A percentile compares a stretch with the other conserved stretches of the same genome.
Evolutionary conservation across 2,329 filamentous ascomycete species (phyloP).

Genomic region (Ophiostoma himal-ulmi): DNA sequence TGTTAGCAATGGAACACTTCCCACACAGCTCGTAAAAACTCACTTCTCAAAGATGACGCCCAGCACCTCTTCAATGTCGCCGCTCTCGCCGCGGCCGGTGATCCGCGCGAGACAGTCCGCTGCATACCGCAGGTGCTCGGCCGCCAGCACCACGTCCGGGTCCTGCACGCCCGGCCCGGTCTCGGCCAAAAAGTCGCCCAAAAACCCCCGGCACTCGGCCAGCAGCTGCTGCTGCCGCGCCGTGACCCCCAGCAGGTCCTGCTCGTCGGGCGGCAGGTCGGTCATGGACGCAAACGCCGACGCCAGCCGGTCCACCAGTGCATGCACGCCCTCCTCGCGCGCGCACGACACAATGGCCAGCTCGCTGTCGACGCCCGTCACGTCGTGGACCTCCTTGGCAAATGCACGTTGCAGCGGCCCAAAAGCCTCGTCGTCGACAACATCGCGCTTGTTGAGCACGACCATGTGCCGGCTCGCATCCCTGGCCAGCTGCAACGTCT

Average conservation of each 20-base stretch:
- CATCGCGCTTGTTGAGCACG: slow-evolving; percentile 59
- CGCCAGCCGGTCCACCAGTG: slow-evolving; percentile 66
- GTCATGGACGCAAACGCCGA: slow-evolving; percentile 66
- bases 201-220: slow-evolving; percentile 61
- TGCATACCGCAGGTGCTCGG: slow-evolving; percentile 78
- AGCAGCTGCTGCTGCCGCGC: slow-evolving; percentile 83
- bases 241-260: slow-evolving; percentile 83
- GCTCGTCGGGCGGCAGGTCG: slow-evolving; percentile 61
- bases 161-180: slow-evolving; percentile 29
- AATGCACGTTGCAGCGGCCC: slow-evolving; percentile 8
- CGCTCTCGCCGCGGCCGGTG: slow-evolving; percentile 75
- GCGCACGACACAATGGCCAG: slow-evolving; percentile 22
- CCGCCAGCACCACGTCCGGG: slow-evolving; percentile 77
- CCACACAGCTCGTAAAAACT: slow-evolving; percentile 40
- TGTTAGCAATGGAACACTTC: too few relatives aligned
- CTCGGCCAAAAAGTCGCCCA: slow-evolving; percentile 66
- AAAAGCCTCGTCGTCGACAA: slow-evolving; percentile 31
- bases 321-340: slow-evolving; percentile 44
- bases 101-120: slow-evolving; percentile 77
- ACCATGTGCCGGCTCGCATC: slow-evolving; percentile 46
- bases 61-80: slow-evolving; percentile 91
- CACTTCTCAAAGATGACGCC: slow-evolving; percentile 98
- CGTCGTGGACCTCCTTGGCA: background rate
- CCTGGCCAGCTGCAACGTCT: slow-evolving; percentile 51
- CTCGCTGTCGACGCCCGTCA: slow-evolving; percentile 21